Evolutionary conservation across 495 filamentous ascomycete genomes (phyloP), one percentile per base, ranked within the genome.

Genomic region (Apiosordaria backusii): DNA sequence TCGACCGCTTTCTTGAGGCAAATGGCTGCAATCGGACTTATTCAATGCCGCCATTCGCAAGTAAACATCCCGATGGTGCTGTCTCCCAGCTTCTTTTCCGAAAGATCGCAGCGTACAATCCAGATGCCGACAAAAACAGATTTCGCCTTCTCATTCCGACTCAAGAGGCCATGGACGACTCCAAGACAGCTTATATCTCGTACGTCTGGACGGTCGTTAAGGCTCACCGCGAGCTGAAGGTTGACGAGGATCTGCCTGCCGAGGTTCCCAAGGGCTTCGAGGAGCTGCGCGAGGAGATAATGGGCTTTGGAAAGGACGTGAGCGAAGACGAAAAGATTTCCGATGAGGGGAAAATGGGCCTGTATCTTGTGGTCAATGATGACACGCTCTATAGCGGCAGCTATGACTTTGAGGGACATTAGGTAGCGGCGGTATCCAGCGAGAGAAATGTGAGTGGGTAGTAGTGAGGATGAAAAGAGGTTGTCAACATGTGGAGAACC

Each of bases 281-380:
- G 16, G 50, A 53, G 4, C 50, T 53, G 7, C 50, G 50, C 7
- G 7, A 21, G 50, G 50, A 53, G 50, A 53, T 53, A 4, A 4
- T 53, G 1, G 16, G 50, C 2, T 53, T 9, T 18, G 50, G 16
- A 53, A 53, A 53, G 16, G 4, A 53, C 19, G 1, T 53, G 50
- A 15, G 16, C 6, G 50, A 53, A 15, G 19, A 53, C 4, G 50
- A 18, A 13, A 53, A 53, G 4, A 18, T 53, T 21, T 4, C 7
- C 6, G 57, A 58, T 0, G 57, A 58, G 57, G 57, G 5, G 15
- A 58, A 58, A 19, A 58, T 58, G 6, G 57, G 57, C 6, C 5
- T 58, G 18, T 58, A 58, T 26, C 7, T 58, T 0, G 57, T 58
- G 6, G 57, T 58, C 5, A 58, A 57, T 57, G 53, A 57, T 57